Evolutionary conservation across 2,329 filamentous ascomycete species (phyloP).

Genomic region (Teratosphaeria destructans): DNA sequence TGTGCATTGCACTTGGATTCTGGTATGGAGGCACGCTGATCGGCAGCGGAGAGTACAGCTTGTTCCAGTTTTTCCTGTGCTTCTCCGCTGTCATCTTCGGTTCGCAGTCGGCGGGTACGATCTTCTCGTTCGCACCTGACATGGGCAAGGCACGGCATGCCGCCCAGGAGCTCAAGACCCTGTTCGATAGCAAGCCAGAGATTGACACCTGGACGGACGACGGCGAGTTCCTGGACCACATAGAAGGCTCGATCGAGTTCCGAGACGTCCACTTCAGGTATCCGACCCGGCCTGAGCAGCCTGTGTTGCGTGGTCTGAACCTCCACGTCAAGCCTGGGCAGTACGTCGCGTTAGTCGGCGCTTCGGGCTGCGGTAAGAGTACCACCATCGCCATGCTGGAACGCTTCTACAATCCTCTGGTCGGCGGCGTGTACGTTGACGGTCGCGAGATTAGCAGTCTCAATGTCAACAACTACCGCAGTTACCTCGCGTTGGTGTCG

Average conservation of each 20-base stretch:
- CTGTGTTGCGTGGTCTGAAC: conserved; percentile 79
- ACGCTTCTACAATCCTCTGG: conserved; percentile 84
- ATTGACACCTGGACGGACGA: conserved; percentile 74
- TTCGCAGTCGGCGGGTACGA: conserved; percentile 78
- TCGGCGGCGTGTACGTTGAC: conserved; percentile 72
- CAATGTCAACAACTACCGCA: conserved; percentile 79
- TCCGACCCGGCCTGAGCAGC: conserved; percentile 79
- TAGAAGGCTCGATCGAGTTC: conserved; percentile 79
- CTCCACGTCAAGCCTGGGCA: conserved; percentile 64
- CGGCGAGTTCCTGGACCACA: conserved; percentile 50
- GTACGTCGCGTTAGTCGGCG: conserved; percentile 84
- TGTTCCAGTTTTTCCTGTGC: conserved; percentile 87
- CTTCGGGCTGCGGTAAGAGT: conserved; percentile 86
- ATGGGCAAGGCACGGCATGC: conserved; percentile 89
- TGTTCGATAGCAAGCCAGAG: conserved; percentile 71
- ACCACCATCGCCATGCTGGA: conserved; percentile 88
- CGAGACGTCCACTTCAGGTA: conserved; percentile 90
- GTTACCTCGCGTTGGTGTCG: conserved; percentile 73
- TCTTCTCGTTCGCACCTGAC: conserved; percentile 83
- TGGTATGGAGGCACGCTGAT: conserved; percentile 83
- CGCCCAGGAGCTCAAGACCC: conserved; percentile 64
- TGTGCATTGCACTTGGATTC: conserved; percentile 78
- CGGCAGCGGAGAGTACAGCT: conserved; percentile 55
- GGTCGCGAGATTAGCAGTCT: conserved; percentile 69
- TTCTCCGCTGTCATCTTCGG: conserved; percentile 85